Conservation (phyloP, 192 early-diverging fungal genomes). For the Mortierella claussenii region DNA sequence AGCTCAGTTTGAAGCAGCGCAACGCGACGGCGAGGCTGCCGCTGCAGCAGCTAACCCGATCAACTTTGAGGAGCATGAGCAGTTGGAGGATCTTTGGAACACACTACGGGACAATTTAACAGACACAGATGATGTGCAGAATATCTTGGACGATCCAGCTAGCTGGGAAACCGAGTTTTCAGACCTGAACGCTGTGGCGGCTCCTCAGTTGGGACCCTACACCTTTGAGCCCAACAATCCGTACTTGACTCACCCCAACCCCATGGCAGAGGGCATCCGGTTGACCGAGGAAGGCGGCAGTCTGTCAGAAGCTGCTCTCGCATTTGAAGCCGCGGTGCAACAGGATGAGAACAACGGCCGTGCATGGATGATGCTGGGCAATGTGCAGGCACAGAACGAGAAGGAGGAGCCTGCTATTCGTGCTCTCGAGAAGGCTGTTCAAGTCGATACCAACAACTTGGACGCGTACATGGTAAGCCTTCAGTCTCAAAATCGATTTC, state of each 20-base stretch:
- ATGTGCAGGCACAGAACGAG: conserved; percentile 97
- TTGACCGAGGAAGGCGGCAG: conserved; percentile 63
- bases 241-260: conserved; percentile 68
- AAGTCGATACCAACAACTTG: conserved; percentile 77
- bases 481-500: no score
- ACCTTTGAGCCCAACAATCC: conserved; percentile 86
- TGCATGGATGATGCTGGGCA: conserved; percentile 92
- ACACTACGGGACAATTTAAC: conserved; percentile 54
- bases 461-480: conserved; percentile 71
- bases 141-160: conserved; percentile 39
- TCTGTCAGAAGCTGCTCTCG: conserved; percentile 90
- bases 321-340: conserved; percentile 91
- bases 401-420: conserved; percentile 95
- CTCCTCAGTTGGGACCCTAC: conserved; percentile 80
- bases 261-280: conserved; percentile 68
- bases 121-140: conserved; percentile 39
- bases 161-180: conserved; percentile 53
- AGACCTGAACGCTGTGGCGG: conserved; percentile 61
- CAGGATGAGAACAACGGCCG: conserved; percentile 79
- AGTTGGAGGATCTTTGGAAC: conserved; percentile 66
- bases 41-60: conserved; percentile 48
- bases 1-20: conserved; percentile 65
- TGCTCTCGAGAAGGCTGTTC: conserved; percentile 86
- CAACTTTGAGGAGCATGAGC: conserved; percentile 58
- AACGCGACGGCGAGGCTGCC: conserved; percentile 54